Percentiles rank a stretch among this genome's conserved stretches.
These are phyloP conservation scores for Neophaeococcomyces aloes DNA, from an alignment of 2,329 filamentous ascomycete species.

Conservation along the genomic window DNA sequence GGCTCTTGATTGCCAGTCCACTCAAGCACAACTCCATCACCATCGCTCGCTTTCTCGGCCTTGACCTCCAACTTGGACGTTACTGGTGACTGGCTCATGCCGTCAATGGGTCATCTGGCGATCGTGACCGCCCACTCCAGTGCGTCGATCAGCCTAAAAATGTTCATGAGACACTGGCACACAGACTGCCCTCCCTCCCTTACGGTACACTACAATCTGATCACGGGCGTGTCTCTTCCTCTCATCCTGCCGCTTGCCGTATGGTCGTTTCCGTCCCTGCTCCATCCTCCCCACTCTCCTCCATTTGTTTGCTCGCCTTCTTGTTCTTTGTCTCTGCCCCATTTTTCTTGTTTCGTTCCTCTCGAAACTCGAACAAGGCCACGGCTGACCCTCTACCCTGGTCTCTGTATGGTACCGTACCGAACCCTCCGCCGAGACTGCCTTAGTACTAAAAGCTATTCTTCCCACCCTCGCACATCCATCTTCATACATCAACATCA, in stretches of 20 bases:
- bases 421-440: background rate
- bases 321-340: slow-evolving; percentile 5
- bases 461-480: slow-evolving; percentile 8
- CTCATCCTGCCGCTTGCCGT: slow-evolving; percentile 2
- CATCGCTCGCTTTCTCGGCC: background rate
- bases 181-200: background rate
- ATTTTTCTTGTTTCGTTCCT: slow-evolving; percentile 8
- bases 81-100: background rate
- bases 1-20: slow-evolving; percentile 3
- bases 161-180: slow-evolving; percentile 1
- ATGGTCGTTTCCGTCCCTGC: background rate
- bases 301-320: slow-evolving; percentile 5
- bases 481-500: slow-evolving; percentile 7
- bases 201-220: background rate
- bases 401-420: slow-evolving; percentile 6
- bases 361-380: slow-evolving; percentile 5
- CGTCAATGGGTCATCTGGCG: slow-evolving; percentile 1
- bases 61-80: background rate
- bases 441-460: slow-evolving; percentile 8
- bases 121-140: background rate
- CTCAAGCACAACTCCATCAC: background rate
- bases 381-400: background rate
- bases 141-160: slow-evolving; percentile 5
- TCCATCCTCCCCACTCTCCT: slow-evolving; percentile 8
- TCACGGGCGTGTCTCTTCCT: background rate